Evolutionary conservation across 2,329 filamentous ascomycete genomes (phyloP).

Genomic region (Penicillium fuscoglaucum): DNA sequence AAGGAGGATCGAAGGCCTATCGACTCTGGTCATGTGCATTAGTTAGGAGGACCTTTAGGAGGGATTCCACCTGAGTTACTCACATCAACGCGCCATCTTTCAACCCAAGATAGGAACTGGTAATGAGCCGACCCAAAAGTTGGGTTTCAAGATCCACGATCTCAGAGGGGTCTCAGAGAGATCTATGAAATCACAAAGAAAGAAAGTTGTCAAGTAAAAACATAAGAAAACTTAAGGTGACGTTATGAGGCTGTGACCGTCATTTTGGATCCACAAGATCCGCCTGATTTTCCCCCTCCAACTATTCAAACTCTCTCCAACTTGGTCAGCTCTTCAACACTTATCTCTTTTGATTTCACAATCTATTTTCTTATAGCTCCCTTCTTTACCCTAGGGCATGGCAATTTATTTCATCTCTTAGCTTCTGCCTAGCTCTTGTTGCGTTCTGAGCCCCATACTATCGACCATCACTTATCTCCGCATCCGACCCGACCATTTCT

Average conservation of each 20-base stretch:
- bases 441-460: background rate
- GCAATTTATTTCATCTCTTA: background rate
- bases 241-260: slow-evolving; percentile 8
- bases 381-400: background rate
- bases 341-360: background rate
- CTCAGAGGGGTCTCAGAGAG: background rate
- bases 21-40: slow-evolving; percentile 3
- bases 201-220: background rate
- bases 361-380: background rate
- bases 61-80: background rate
- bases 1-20: background rate
- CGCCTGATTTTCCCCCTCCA: slow-evolving; percentile 7
- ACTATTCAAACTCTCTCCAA: background rate
- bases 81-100: slow-evolving; percentile 12
- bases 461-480: background rate
- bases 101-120: background rate
- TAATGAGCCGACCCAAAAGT: background rate
- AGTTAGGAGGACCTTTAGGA: background rate
- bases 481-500: background rate
- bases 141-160: background rate
- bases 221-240: background rate
- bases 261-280: slow-evolving; percentile 7
- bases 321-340: background rate
- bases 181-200: background rate
- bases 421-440: background rate